phyloP scores from a whole-genome alignment of 2,329 filamentous ascomycete species.

The Stachybotrys chlorohalonatus region DNA sequence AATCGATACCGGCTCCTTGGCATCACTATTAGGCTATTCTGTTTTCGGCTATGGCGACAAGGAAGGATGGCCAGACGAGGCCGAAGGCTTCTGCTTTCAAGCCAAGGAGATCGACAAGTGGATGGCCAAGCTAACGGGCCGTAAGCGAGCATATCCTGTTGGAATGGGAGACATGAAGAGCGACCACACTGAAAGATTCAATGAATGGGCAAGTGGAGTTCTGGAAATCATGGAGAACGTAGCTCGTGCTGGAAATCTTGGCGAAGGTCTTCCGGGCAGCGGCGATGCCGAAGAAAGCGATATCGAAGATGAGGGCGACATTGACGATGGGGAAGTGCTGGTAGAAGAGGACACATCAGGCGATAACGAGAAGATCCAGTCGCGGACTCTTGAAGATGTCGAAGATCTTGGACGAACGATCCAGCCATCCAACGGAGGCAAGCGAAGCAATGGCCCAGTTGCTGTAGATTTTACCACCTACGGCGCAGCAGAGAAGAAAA shows the following conservation, averaged over 20 bases:
- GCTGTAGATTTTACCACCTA: conserved; percentile 83
- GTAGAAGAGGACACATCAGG: conserved; percentile 26
- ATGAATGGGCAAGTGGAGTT: conserved; percentile 72
- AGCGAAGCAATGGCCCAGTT: conserved; percentile 33
- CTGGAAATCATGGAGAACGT: conserved; percentile 59
- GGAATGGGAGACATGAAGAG: conserved; percentile 79
- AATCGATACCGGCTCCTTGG: conserved; percentile 81
- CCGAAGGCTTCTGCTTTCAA: conserved; percentile 87
- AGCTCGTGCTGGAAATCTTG: conserved; percentile 49
- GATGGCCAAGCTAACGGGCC: conserved; percentile 89
- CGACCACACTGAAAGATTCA: conserved; percentile 57
- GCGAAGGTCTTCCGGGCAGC: conserved; percentile 64
- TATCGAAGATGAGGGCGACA: conserved; percentile 57
- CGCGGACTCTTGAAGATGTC: conserved; percentile 58
- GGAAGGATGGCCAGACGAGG: conserved; percentile 85
- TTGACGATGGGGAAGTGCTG: conserved; percentile 43
- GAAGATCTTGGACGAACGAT: conserved; percentile 72
- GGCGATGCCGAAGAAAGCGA: conserved; percentile 81
- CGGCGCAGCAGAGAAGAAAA: conserved; percentile 39
- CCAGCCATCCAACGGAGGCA: conserved; percentile 29
- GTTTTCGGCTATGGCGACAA: conserved; percentile 91
- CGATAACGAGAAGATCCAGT: conserved; percentile 20
- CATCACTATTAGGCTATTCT: conserved; percentile 70
- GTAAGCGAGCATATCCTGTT: conserved; percentile 79
- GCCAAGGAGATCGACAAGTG: conserved; percentile 85